These are phyloP conservation scores for Myxozyma neglecta DNA, from an alignment of 805 yeast species.

Conservation along the genomic window DNA sequence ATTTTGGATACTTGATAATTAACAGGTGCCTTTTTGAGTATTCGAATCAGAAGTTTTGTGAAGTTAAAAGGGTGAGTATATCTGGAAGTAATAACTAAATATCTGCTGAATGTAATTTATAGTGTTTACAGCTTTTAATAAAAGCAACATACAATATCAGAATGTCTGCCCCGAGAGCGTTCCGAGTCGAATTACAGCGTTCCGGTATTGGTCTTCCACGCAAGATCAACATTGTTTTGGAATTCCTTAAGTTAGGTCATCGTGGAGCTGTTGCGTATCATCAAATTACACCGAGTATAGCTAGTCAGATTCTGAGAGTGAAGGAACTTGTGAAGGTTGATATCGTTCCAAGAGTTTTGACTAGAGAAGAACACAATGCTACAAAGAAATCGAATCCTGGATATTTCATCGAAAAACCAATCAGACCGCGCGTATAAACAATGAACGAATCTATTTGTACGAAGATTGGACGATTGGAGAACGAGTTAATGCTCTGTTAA, in stretches of 20 bases:
- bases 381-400: constrained; percentile 68
- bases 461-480: background rate
- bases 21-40: background rate
- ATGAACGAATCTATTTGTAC: background rate
- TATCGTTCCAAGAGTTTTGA: constrained; percentile 55
- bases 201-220: constrained; percentile 86
- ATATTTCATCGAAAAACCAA: constrained; percentile 48
- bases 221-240: constrained; percentile 60
- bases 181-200: constrained; percentile 71
- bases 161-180: constrained; percentile 54
- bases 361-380: constrained; percentile 53
- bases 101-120: too few relatives aligned
- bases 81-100: too few relatives aligned
- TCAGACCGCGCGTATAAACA: background rate
- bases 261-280: constrained; percentile 76
- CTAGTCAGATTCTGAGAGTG: constrained; percentile 78
- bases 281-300: constrained; percentile 70
- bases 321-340: constrained; percentile 87
- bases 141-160: background rate
- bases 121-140: too few relatives aligned
- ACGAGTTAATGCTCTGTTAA: too few relatives aligned
- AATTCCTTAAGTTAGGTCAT: constrained; percentile 69
- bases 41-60: background rate
- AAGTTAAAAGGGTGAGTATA: background rate
- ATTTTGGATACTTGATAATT: background rate